A percentile compares a stretch with the other conserved stretches of the same genome.
Evolutionary conservation across 495 filamentous ascomycete species (phyloP).

Genomic region (Sabuloglossum arenarium): DNA sequence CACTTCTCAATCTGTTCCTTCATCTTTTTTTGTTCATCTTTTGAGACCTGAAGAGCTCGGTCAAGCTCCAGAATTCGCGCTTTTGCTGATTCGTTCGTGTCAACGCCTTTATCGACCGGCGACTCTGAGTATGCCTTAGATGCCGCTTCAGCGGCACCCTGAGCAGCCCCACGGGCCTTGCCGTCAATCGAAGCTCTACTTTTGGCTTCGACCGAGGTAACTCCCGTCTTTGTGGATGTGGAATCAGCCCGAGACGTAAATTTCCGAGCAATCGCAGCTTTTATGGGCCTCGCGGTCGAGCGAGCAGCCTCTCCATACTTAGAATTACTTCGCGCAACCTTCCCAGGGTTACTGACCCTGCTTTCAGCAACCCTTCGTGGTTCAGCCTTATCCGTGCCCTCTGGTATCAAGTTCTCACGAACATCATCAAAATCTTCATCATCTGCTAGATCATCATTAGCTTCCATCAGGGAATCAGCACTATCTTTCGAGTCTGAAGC

Average conservation of each 20-base stretch:
- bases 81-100: background rate
- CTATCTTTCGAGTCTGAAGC: background rate
- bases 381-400: background rate
- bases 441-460: background rate
- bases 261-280: background rate
- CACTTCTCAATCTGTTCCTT: conserved; percentile 2
- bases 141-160: background rate
- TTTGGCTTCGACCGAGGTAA: too few species aligned
- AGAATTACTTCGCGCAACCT: background rate
- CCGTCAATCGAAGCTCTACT: background rate
- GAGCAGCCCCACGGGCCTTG: background rate
- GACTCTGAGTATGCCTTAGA: background rate
- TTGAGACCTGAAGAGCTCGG: conserved; percentile 1
- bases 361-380: background rate
- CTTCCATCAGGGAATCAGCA: background rate
- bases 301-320: background rate
- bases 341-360: background rate
- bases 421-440: background rate
- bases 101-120: background rate
- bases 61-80: background rate
- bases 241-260: background rate
- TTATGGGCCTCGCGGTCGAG: background rate
- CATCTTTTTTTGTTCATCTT: conserved; percentile 3
- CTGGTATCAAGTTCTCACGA: background rate
- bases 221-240: background rate